Evolutionary conservation across 2,329 filamentous ascomycete genomes (phyloP), one percentile per base, ranked within the genome.

Genomic region (Dothideomycetes sp.): DNA sequence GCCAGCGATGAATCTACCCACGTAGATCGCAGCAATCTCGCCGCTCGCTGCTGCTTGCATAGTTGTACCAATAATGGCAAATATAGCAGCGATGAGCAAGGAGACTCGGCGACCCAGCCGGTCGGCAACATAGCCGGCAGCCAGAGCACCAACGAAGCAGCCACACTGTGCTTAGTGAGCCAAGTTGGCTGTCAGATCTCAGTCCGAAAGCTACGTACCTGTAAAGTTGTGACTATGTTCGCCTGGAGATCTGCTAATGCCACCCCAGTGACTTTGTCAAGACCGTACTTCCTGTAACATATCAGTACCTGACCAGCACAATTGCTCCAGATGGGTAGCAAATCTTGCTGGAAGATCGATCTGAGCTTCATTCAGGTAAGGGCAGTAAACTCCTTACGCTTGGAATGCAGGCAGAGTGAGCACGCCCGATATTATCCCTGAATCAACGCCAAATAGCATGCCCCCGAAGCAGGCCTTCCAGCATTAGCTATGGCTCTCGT

Each of bases 171-270:
- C n/a, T n/a, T n/a, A n/a, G n/a, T n/a, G n/a, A n/a, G n/a, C n/a
- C n/a, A n/a, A n/a, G n/a, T n/a, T n/a, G n/a, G n/a, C n/a, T n/a
- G n/a, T n/a, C n/a, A n/a, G n/a, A n/a, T n/a, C n/a, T n/a, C n/a
- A n/a, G n/a, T n/a, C n/a, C n/a, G n/a, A n/a, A n/a, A n/a, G n/a
- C n/a, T n/a, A n/a, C n/a, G n/a, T n/a, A n/a, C n/a, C n/a, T n/a
- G 79, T 8, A 84, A 68, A 1, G 75, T 79, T n/a, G 77, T 81
- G 19, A 82, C 80, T 42, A 84, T 78, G 52, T 81, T 82, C 47
- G 79, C 75, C 34, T 70, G 71, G 35, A 81, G 62, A 47, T 77
- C 69, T 19, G 72, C 70, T 29, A 61, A 57, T 3, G 58, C 67
- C 3, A 64, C 56, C 19, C 57, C 53, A 18, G 63, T 52, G 0